These are phyloP conservation scores for Stentor roeselii DNA, from an alignment of 73 alveolate species.

Conservation along the genomic window DNA sequence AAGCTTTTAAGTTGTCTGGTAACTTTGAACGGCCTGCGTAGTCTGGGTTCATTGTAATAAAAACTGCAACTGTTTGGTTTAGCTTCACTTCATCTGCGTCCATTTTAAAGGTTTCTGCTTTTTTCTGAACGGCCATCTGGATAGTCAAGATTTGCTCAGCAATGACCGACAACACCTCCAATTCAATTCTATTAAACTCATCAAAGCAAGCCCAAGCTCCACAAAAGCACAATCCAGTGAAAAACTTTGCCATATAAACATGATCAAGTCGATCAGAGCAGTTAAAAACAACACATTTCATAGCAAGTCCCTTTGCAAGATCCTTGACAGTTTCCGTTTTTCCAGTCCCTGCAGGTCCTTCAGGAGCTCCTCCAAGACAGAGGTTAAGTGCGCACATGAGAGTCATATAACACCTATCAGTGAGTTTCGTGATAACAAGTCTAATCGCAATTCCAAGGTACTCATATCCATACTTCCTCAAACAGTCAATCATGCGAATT, in stretches of 20 bases:
- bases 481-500: conserved; percentile 70
- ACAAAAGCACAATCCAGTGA: conserved; percentile 96
- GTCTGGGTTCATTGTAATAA: conserved; percentile 95
- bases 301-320: conserved; percentile 91
- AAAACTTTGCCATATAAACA: conserved; percentile 94
- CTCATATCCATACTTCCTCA: conserved; percentile 91
- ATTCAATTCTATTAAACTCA: conserved; percentile 96
- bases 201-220: conserved; percentile 97
- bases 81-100: conserved; percentile 61
- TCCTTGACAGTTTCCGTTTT: conserved; percentile 99
- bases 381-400: conserved; percentile 82
- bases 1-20: conserved; percentile 95
- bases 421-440: conserved; percentile 86
- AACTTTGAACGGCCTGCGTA: conserved; percentile 92
- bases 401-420: conserved; percentile 89
- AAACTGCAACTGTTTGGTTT: conserved; percentile 77
- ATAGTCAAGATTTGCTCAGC: conserved; percentile 90
- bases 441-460: conserved; percentile 92
- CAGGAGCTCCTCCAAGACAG: conserved; percentile 94
- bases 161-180: conserved; percentile 97
- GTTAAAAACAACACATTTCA: conserved; percentile 65
- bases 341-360: conserved; percentile 95
- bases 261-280: conserved; percentile 29
- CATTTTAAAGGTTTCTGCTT: conserved; percentile 56
- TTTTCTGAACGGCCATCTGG: conserved; percentile 82